These are phyloP conservation scores for Solanum gracilifrons DNA, from an alignment of 257 asterid species.

Conservation along the genomic window DNA sequence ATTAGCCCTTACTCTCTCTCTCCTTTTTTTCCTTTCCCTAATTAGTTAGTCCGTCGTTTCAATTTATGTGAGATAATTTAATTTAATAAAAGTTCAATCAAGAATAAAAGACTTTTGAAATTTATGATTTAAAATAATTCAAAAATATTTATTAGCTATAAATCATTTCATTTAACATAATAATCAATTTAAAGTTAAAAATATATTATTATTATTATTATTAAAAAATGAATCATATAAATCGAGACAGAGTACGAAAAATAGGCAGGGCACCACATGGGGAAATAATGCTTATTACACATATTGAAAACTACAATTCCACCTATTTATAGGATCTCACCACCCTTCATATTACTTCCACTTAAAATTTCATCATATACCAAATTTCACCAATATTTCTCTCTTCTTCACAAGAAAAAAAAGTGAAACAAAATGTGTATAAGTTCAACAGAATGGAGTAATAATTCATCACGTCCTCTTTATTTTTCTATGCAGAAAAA, in stretches of 20 bases:
- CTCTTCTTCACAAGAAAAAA: not conserved
- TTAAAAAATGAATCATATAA: too few relatives aligned
- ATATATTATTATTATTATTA: too few relatives aligned
- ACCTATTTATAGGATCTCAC: constrained; percentile 16
- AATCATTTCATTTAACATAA: too few relatives aligned
- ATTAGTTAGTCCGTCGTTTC: not conserved
- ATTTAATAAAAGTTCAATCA: too few relatives aligned
- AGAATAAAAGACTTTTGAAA: too few relatives aligned
- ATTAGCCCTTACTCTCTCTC: not conserved
- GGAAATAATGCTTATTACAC: constrained; percentile 4
- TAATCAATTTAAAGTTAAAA: too few relatives aligned
- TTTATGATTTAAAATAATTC: too few relatives aligned
- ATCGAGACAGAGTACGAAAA: too few relatives aligned
- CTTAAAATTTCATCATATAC: not conserved
- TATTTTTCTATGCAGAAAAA: constrained; percentile 8
- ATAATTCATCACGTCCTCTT: constrained; percentile 1
- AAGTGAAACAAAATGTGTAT: constrained; percentile 7
- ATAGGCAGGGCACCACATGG: constrained; percentile 17
- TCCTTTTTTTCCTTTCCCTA: not conserved
- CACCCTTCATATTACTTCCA: not conserved
- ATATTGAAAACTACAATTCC: constrained; percentile 18
- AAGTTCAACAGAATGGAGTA: not conserved
- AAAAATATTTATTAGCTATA: too few relatives aligned
- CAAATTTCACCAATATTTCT: not conserved
- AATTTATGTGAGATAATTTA: not conserved